Percentiles rank a stretch among this genome's conserved stretches.
Conservation (phyloP, 805 yeast genomes). For the Yarrowia porcina region DNA sequence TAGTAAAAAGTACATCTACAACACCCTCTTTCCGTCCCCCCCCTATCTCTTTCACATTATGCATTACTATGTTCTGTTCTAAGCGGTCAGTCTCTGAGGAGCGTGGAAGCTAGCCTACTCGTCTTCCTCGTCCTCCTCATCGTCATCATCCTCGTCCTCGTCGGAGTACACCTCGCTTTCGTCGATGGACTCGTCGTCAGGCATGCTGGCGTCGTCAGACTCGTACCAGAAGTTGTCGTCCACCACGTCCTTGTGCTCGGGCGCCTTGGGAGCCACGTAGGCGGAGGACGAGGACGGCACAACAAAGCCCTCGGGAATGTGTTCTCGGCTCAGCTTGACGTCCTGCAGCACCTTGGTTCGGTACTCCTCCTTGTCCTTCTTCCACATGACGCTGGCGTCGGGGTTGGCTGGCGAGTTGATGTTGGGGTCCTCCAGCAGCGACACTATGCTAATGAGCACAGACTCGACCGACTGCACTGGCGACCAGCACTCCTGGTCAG, state of each 20-base stretch:
- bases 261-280: constrained; percentile 43
- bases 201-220: constrained; percentile 52
- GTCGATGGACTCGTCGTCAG: constrained; percentile 48
- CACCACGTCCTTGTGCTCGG: constrained; percentile 50
- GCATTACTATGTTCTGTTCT: constrained; percentile 19
- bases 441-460: constrained; percentile 83
- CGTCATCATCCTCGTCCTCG: constrained; percentile 17
- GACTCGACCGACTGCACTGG: constrained; percentile 79
- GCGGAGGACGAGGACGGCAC: constrained; percentile 72
- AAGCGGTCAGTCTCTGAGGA: constrained; percentile 9
- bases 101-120: background rate
- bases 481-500: constrained; percentile 87
- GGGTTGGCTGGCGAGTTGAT: constrained; percentile 92
- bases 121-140: constrained; percentile 18
- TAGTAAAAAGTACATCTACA: too few relatives aligned
- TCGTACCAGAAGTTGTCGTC: constrained; percentile 87
- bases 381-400: constrained; percentile 89
- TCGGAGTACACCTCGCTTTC: constrained; percentile 33
- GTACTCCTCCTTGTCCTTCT: constrained; percentile 76
- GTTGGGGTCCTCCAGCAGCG: constrained; percentile 90
- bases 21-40: background rate
- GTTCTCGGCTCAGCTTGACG: constrained; percentile 66
- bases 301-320: constrained; percentile 80
- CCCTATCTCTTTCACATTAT: background rate
- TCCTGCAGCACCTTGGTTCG: constrained; percentile 71